Conservation (phyloP, 225 moss, liverwort and hornwort species). For the Sphagnum contortum region DNA sequence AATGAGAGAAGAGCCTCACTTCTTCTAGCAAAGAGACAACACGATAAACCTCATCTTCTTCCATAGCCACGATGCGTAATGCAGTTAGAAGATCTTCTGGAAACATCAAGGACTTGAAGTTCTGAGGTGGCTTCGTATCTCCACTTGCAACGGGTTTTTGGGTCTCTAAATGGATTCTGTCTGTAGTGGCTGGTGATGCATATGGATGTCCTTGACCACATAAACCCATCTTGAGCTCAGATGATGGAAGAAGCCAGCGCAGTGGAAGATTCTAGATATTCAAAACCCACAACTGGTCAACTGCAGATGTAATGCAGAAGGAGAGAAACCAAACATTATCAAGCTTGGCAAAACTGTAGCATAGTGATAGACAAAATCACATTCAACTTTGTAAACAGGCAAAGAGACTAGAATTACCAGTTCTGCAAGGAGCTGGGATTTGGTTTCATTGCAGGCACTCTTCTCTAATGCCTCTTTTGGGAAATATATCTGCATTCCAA, state of each 20-base stretch:
- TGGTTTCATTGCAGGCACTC: conserved; percentile 51
- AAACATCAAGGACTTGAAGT: conserved; percentile 51
- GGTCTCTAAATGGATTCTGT: conserved; percentile 7
- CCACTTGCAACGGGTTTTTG: conserved; percentile 29
- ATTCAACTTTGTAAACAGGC: background rate
- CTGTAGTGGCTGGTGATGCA: background rate
- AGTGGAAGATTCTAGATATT: conserved; percentile 55
- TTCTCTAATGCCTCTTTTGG: conserved; percentile 43
- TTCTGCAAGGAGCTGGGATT: conserved; percentile 60
- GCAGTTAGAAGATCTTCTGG: conserved; percentile 84
- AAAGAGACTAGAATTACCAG: conserved; percentile 23
- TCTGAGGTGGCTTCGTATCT: conserved; percentile 34
- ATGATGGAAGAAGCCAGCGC: conserved; percentile 65
- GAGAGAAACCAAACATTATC: no score
- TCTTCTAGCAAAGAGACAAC: conserved; percentile 61
- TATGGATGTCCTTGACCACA: conserved; percentile 14
- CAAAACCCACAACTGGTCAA: background rate
- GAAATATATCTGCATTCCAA: conserved; percentile 66
- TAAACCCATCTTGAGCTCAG: conserved; percentile 34
- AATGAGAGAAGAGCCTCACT: conserved; percentile 16
- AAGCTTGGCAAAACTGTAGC: no score
- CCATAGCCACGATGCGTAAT: conserved; percentile 69
- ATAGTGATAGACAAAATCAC: no score
- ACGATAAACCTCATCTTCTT: conserved; percentile 48
- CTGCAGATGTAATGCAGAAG: background rate